Conservation (phyloP, 305 asterid species). For the Fraxinus angustifolia region DNA sequence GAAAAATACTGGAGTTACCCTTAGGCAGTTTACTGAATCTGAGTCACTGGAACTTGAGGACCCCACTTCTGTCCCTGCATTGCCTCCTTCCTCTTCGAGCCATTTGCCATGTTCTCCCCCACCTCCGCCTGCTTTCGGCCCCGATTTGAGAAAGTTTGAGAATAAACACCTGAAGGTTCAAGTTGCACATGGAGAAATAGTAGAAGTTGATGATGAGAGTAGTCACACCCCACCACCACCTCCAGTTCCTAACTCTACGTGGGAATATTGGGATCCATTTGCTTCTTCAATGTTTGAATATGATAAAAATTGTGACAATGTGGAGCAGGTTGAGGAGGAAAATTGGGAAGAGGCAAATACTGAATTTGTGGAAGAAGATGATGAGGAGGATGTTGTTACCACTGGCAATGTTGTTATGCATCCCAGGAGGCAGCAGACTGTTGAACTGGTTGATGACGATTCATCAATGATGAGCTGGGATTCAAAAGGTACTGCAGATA, state of each 20-base stretch:
- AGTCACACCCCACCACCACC: constrained; percentile 52
- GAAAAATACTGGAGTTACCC: constrained; percentile 73
- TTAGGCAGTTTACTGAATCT: constrained; percentile 80
- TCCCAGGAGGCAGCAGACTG: constrained; percentile 25
- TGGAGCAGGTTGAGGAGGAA: constrained; percentile 45
- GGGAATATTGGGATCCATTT: constrained; percentile 68
- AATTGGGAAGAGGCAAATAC: constrained; percentile 59
- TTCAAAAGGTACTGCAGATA: constrained; percentile 49
- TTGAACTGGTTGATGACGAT: constrained; percentile 47
- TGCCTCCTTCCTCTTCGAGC: constrained; percentile 70
- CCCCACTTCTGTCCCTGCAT: constrained; percentile 33
- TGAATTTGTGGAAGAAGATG: constrained; percentile 55
- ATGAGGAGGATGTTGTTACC: constrained; percentile 26
- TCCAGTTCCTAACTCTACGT: constrained; percentile 26
- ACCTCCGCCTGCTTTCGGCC: constrained; percentile 61
- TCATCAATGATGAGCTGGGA: constrained; percentile 53
- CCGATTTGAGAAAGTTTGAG: constrained; percentile 24
- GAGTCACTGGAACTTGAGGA: constrained; percentile 68
- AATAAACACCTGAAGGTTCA: constrained; percentile 21
- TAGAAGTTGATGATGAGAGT: constrained; percentile 43
- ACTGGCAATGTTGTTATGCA: constrained; percentile 24
- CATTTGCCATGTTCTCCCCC: constrained; percentile 70
- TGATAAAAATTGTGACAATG: constrained; percentile 24
- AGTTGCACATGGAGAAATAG: constrained; percentile 43
- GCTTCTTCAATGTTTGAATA: constrained; percentile 38